phyloP scores from a whole-genome alignment of 2,329 filamentous ascomycete species.

The Fulvia fulva region DNA sequence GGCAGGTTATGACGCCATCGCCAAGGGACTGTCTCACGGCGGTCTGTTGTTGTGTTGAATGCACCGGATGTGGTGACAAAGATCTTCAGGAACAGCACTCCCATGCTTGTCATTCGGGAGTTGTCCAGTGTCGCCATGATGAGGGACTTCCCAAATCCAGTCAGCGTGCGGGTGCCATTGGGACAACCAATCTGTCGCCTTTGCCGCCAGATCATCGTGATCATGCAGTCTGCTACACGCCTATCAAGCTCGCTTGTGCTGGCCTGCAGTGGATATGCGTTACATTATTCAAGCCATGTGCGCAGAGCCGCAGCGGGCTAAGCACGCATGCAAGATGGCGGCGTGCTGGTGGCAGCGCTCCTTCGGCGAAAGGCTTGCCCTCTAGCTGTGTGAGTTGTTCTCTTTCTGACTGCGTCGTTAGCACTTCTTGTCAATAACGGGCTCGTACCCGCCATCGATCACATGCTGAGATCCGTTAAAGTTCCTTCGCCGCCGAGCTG shows the following conservation, averaged over 20 bases:
- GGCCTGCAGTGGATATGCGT: background rate
- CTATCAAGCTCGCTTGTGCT: background rate
- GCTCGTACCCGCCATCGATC: background rate
- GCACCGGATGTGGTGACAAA: background rate
- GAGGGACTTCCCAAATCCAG: background rate
- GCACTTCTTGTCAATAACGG: background rate
- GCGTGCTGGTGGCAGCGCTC: background rate
- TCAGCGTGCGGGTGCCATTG: background rate
- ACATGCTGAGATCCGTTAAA: conserved; percentile 1
- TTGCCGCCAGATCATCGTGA: background rate
- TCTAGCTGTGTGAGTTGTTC: background rate
- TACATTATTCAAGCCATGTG: background rate
- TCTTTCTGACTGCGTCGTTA: background rate
- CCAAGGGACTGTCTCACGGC: background rate
- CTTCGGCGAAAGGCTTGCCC: background rate
- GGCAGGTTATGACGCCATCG: background rate
- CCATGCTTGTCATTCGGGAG: background rate
- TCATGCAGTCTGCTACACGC: background rate
- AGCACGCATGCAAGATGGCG: background rate
- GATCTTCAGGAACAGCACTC: background rate
- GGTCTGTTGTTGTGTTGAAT: background rate
- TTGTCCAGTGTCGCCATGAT: background rate
- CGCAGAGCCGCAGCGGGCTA: background rate
- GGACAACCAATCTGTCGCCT: background rate
- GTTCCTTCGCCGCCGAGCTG: background rate